Evolutionary conservation across 257 asterid species (phyloP).

Genomic region (Penstemon davidsonii): DNA sequence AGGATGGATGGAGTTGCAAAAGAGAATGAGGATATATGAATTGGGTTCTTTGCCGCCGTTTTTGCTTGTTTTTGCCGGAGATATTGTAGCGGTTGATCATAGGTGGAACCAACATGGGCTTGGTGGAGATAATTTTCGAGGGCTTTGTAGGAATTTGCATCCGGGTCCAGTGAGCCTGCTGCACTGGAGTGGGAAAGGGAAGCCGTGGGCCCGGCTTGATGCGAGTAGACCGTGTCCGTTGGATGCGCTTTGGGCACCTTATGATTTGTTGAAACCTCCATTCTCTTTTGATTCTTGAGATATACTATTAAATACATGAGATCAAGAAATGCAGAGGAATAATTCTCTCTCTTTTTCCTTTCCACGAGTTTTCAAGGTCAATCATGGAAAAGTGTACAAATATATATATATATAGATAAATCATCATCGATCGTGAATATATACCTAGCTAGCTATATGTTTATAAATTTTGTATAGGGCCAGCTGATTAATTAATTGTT

Average conservation of each 20-base stretch:
- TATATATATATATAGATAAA: not conserved
- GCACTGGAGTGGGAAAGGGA: slow-evolving; percentile 57
- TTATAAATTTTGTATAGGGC: not conserved
- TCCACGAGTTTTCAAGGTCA: slow-evolving; percentile 3
- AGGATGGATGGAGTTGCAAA: slow-evolving; percentile 50
- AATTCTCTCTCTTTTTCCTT: not conserved
- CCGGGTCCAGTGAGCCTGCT: slow-evolving; percentile 44
- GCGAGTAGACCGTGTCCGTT: slow-evolving; percentile 45
- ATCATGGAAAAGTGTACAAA: slow-evolving; percentile 6
- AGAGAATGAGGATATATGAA: slow-evolving; percentile 46
- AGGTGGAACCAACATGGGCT: slow-evolving; percentile 51
- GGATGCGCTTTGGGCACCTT: slow-evolving; percentile 59
- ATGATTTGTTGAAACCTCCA: slow-evolving; percentile 38
- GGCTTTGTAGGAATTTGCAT: slow-evolving; percentile 43
- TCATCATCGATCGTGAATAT: not conserved
- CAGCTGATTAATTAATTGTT: not conserved
- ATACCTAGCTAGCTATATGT: not conserved
- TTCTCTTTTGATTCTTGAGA: slow-evolving; percentile 36
- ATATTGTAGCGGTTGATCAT: slow-evolving; percentile 45
- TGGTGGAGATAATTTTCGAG: slow-evolving; percentile 46
- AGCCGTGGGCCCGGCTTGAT: slow-evolving; percentile 51
- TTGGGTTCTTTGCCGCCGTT: slow-evolving; percentile 51
- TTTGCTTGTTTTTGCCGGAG: slow-evolving; percentile 47
- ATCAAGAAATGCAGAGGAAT: too few relatives aligned
- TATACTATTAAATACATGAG: not conserved